A percentile compares a stretch with the other conserved stretches of the same genome.
phyloP scores from a whole-genome alignment of 2,329 filamentous ascomycete genomes.

The Colletotrichum gloeosporioides region DNA sequence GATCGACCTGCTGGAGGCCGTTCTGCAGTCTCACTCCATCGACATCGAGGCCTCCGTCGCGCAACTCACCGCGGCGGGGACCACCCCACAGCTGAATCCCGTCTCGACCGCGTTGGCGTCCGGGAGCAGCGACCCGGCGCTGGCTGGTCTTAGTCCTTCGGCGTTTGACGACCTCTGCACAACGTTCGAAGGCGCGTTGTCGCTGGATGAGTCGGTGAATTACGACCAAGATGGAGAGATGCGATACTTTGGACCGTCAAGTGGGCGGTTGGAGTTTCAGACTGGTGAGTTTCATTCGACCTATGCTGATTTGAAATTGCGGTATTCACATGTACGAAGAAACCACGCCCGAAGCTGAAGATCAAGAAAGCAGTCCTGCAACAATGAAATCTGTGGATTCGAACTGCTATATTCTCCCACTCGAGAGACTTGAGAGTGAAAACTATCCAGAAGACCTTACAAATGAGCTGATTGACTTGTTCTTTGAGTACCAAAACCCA shows the following conservation, averaged over 20 bases:
- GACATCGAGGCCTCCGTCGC: conserved; percentile 31
- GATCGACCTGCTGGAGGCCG: conserved; percentile 34
- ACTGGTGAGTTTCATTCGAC: background rate
- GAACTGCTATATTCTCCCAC: conserved; percentile 13
- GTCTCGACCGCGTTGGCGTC: conserved; percentile 1
- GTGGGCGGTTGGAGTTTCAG: conserved; percentile 37
- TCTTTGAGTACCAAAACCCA: conserved; percentile 41
- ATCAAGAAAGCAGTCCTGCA: background rate
- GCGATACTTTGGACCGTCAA: conserved; percentile 40
- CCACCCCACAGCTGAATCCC: background rate
- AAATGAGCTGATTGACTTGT: conserved; percentile 35
- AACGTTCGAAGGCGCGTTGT: conserved; percentile 35
- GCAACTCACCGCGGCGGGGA: background rate
- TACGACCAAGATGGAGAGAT: conserved; percentile 38
- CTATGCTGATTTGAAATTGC: background rate
- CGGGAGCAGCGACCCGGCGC: background rate
- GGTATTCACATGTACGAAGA: background rate
- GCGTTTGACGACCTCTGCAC: conserved; percentile 13
- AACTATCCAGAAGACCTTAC: conserved; percentile 27
- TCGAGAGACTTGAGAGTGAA: background rate
- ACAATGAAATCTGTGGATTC: background rate
- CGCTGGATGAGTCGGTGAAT: conserved; percentile 38
- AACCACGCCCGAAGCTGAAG: background rate
- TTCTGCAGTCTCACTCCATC: conserved; percentile 32
- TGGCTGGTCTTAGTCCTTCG: background rate